Evolutionary conservation across 202 grass and related monocot species (phyloP).

Genomic region (Hordeum pubiflorum): DNA sequence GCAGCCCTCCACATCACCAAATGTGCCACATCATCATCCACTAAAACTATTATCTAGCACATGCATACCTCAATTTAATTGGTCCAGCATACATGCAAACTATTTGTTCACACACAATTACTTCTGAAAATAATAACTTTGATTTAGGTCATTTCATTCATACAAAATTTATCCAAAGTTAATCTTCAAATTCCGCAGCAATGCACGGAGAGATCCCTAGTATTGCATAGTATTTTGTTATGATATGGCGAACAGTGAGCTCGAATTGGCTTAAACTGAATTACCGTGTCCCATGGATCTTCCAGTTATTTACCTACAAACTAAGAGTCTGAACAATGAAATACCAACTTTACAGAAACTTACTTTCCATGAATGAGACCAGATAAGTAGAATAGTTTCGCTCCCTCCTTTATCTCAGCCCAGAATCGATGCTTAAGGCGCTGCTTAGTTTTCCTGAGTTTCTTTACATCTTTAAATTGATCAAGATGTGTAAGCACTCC

Average conservation of each 20-base stretch:
- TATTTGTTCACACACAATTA: too few relatives aligned
- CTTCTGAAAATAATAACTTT: too few relatives aligned
- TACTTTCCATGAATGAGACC: conserved; percentile 89
- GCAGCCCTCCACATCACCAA: too few relatives aligned
- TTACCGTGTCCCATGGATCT: neutral
- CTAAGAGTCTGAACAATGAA: conserved; percentile 15
- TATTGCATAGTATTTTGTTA: neutral
- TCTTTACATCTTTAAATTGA: conserved; percentile 94
- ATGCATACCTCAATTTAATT: too few relatives aligned
- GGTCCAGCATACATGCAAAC: too few relatives aligned
- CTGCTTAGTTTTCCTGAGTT: conserved; percentile 91
- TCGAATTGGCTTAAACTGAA: neutral
- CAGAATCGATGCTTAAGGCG: conserved; percentile 93
- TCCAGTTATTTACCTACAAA: conserved; percentile 15
- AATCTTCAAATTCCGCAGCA: too few relatives aligned
- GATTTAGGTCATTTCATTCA: too few relatives aligned
- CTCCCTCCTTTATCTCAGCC: conserved; percentile 87
- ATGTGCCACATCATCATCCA: too few relatives aligned
- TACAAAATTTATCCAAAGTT: too few relatives aligned
- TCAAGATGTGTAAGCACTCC: conserved; percentile 96
- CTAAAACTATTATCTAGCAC: too few relatives aligned
- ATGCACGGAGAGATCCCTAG: too few relatives aligned
- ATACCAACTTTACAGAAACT: conserved; percentile 32
- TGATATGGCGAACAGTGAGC: neutral
- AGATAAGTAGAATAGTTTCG: conserved; percentile 95